A percentile compares a stretch with the other conserved stretches of the same genome.
Evolutionary conservation across 139 green algal genomes (phyloP).

Genomic region (Nannochloris sp.): DNA sequence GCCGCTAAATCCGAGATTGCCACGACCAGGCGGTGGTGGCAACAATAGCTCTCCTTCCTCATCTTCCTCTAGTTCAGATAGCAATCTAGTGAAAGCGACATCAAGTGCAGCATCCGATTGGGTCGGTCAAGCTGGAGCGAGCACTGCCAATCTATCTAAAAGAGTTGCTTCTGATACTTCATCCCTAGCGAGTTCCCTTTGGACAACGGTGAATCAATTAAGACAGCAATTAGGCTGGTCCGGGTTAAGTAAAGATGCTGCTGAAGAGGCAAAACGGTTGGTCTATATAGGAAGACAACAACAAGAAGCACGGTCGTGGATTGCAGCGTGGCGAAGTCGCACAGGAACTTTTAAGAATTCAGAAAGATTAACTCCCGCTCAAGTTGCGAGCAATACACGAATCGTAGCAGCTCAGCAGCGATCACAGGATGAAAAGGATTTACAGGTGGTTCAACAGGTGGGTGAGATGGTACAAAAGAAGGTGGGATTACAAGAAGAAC

Average conservation of each 20-base stretch:
- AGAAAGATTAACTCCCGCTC: not conserved
- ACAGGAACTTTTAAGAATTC: not conserved
- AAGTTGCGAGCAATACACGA: not conserved
- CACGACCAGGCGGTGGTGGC: not conserved
- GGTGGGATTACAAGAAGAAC: not conserved
- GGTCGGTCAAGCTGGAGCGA: not conserved
- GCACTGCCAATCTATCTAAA: not conserved
- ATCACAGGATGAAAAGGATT: not conserved
- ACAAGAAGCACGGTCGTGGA: conserved; percentile 9
- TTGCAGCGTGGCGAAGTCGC: not conserved
- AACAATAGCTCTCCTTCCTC: not conserved
- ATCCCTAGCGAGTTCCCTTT: conserved; percentile 1
- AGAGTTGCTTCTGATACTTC: conserved; percentile 1
- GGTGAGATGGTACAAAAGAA: not conserved
- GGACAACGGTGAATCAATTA: not conserved
- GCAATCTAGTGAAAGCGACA: too few species aligned
- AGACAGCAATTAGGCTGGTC: not conserved
- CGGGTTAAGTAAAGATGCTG: not conserved
- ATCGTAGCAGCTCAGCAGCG: not conserved
- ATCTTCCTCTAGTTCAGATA: too few species aligned
- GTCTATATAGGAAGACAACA: not conserved
- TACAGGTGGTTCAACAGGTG: not conserved
- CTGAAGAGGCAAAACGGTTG: not conserved
- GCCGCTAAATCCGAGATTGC: not conserved
- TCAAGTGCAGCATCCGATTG: too few species aligned